Evolutionary conservation across 768 basidiomycete genomes (phyloP).

Genomic region (Tricholoma furcatifolium): DNA sequence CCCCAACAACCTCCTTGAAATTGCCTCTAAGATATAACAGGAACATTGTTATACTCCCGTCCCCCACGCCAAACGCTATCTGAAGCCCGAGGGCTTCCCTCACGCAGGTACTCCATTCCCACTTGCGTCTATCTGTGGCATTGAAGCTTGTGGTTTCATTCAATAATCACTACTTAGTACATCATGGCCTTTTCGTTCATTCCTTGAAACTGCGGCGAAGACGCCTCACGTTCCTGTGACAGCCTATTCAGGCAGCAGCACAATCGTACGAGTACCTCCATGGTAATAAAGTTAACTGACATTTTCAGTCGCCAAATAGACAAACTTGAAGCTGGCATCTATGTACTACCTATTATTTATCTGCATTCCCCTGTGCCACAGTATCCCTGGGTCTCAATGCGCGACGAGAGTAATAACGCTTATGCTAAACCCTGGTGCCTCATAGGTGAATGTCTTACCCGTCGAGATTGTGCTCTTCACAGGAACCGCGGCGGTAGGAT

Average conservation of each 20-base stretch:
- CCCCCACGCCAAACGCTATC: background rate
- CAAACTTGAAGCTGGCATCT: too few species aligned
- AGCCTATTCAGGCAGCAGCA: too few species aligned
- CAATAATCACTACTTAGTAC: too few species aligned
- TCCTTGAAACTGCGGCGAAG: too few species aligned
- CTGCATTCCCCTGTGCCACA: too few species aligned
- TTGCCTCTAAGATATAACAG: background rate
- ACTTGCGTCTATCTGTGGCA: background rate
- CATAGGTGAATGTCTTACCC: slow-evolving; percentile 54
- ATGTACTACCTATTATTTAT: too few species aligned
- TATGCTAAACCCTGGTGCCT: slow-evolving; percentile 46
- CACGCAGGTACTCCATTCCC: background rate
- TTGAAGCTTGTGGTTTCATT: too few species aligned
- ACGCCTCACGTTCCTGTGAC: too few species aligned
- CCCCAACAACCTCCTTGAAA: background rate
- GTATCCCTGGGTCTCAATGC: slow-evolving; percentile 11
- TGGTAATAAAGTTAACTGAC: too few species aligned
- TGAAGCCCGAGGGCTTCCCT: background rate
- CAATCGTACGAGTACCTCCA: too few species aligned
- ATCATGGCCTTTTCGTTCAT: too few species aligned
- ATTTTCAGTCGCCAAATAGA: too few species aligned
- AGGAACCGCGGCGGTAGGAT: slow-evolving; percentile 49
- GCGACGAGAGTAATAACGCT: slow-evolving; percentile 37
- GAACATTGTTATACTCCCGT: background rate
- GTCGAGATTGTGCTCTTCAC: slow-evolving; percentile 41